Conservation (phyloP, 108 stramenopile species). For the Skeletonema marinoi region DNA sequence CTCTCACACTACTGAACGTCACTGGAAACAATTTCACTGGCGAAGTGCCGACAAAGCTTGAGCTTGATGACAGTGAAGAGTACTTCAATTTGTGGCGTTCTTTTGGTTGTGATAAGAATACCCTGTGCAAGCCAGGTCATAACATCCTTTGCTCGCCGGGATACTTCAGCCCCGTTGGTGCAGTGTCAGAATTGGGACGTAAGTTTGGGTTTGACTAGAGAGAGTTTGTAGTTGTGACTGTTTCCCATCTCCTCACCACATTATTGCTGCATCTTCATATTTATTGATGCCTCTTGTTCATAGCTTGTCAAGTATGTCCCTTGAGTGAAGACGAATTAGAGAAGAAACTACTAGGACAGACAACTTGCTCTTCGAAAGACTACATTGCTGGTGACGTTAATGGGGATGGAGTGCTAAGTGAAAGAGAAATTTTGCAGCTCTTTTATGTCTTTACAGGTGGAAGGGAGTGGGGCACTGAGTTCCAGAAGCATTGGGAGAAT, state of each 20-base stretch:
- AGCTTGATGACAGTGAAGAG: background rate
- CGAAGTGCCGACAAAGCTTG: background rate
- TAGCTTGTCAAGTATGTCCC: constrained; percentile 6
- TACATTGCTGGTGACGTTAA: constrained; percentile 62
- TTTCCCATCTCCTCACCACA: background rate
- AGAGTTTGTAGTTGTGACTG: background rate
- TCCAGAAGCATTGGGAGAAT: constrained; percentile 52
- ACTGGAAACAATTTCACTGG: constrained; percentile 8
- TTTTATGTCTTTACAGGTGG: constrained; percentile 57
- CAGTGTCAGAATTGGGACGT: background rate
- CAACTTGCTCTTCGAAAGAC: constrained; percentile 32
- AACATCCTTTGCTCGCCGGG: constrained; percentile 3
- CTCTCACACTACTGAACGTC: constrained; percentile 4
- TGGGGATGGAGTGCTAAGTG: constrained; percentile 57
- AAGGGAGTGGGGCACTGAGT: constrained; percentile 52
- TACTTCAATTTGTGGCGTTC: background rate
- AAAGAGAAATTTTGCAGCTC: constrained; percentile 57
- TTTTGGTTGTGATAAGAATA: background rate
- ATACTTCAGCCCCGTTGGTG: background rate
- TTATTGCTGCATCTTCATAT: background rate
- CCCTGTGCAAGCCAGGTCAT: constrained; percentile 4
- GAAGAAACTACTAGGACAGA: constrained; percentile 43
- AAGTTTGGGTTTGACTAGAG: background rate
- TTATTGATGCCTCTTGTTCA: too few relatives aligned
- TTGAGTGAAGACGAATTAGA: constrained; percentile 18